phyloP scores from a whole-genome alignment of 2,329 filamentous ascomycete species.

The Coniochaeta ligniaria region DNA sequence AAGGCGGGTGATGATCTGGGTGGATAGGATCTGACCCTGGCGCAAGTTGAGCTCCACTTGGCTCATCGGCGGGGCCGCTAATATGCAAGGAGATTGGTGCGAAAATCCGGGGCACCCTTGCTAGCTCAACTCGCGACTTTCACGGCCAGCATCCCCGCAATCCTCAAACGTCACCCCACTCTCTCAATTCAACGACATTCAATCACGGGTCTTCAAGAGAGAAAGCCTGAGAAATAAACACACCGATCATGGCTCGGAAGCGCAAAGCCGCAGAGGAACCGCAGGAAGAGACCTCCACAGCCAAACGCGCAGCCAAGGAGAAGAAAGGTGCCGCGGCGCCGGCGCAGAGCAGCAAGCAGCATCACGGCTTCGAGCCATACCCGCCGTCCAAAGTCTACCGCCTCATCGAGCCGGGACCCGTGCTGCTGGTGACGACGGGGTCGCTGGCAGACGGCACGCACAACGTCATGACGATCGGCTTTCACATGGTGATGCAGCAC shows the following conservation, averaged over 20 bases:
- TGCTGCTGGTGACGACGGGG: constrained; percentile 24
- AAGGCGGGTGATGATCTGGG: no score
- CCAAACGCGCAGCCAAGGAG: not conserved
- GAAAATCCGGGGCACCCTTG: no score
- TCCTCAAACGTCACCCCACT: no score
- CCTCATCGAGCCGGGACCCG: constrained; percentile 26
- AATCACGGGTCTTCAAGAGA: no score
- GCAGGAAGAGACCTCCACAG: not conserved
- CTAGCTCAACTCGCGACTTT: no score
- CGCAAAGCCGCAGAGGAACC: not conserved
- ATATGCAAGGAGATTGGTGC: no score
- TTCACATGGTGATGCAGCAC: constrained; percentile 29
- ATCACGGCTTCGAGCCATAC: not conserved
- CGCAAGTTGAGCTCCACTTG: no score
- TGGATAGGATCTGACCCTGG: no score
- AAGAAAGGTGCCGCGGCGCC: not conserved
- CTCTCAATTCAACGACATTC: no score
- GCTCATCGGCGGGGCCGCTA: no score
- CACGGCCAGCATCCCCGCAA: no score
- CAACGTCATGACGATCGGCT: constrained; percentile 28
- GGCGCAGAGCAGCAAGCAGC: not conserved
- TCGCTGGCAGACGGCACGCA: constrained; percentile 21
- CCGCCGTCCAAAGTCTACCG: constrained; percentile 22
- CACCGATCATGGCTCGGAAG: not conserved
- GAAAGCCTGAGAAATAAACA: no score